phyloP scores from a whole-genome alignment of 2,329 filamentous ascomycete species.

The Ophiosphaerella korrae region DNA sequence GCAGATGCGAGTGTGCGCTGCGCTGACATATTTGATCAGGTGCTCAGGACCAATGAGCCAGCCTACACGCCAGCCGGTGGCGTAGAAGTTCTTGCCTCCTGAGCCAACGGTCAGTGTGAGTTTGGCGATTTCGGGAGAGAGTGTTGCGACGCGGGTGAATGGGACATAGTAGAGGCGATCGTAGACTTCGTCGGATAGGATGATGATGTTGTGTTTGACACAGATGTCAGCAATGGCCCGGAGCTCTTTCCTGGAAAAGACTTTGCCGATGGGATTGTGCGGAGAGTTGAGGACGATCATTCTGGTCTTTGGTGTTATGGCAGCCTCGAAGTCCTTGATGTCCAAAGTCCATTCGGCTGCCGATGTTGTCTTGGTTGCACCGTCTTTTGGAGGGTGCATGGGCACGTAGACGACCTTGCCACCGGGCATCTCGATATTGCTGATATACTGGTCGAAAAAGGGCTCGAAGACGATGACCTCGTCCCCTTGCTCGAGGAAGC shows the following conservation, averaged over 20 bases:
- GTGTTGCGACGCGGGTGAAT: conserved; percentile 88
- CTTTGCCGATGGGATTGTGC: conserved; percentile 96
- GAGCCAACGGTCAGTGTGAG: conserved; percentile 93
- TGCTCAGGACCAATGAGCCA: conserved; percentile 91
- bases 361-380: conserved; percentile 77
- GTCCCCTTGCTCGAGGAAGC: conserved; percentile 89
- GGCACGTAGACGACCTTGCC: conserved; percentile 95
- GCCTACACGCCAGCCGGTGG: conserved; percentile 94
- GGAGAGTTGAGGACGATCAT: conserved; percentile 93
- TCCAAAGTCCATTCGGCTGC: conserved; percentile 89
- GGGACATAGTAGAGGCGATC: conserved; percentile 94
- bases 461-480: conserved; percentile 98
- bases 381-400: conserved; percentile 84
- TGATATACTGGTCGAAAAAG: conserved; percentile 99
- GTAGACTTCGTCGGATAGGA: conserved; percentile 76
- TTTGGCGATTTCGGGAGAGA: conserved; percentile 86
- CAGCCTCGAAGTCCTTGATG: conserved; percentile 77
- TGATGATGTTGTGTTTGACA: conserved; percentile 91
- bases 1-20: conserved; percentile 94
- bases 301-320: conserved; percentile 85
- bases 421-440: conserved; percentile 97
- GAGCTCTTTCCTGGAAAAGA: conserved; percentile 84
- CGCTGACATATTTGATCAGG: conserved; percentile 87
- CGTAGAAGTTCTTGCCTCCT: conserved; percentile 97
- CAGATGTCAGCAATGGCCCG: conserved; percentile 84